Base-by-base conservation (phyloP, 2,329 filamentous ascomycete species). In the Paecilomyces dactylethromorphus region DNA sequence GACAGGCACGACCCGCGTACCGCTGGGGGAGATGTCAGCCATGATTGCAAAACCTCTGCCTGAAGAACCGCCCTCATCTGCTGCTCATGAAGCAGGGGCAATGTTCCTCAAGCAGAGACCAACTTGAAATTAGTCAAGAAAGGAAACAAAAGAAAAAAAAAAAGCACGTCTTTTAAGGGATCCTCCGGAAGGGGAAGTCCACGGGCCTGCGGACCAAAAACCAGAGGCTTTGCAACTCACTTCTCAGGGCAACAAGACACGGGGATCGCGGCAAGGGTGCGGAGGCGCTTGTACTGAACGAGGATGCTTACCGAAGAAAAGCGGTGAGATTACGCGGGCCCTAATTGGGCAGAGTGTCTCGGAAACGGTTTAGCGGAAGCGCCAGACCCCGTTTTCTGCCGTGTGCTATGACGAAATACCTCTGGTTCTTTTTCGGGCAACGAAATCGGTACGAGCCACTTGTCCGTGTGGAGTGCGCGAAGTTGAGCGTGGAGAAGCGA, bases 1-100 rank as follows among this genome's bases (percentile, higher is more conserved):
- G 66, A 77, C 73, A 56, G 75, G 75, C 67, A 77, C 74, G 60
- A 77, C 74, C 71, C 75, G 76, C 68, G 68, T 68, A 67, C 70
- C 69, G 65, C 71, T 69, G 59, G 68, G 65, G 63, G 64, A 59
- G 58, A 70, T 60, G 62, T 73, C 67, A 65, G 74, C 71, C 75
- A 77, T 77, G 63, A 57, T 75, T 67, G 68, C 62, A 58, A 59
- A 57, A 68, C 65, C 62, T 64, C 67, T 66, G 65, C 66, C 64
- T 64, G 65, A 70, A 65, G 67, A 68, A 64, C 60, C 66, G 63
- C 65, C 71, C 70, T 73, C 73, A 74, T 75, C 70, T 66, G 68
- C 60, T 21, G 29, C 56, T 5, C 7, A 39, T 7, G 13, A 59
- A 54, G 56, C 50, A 59, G 58, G 57, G 57, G 57, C 59, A 52